phyloP scores from a whole-genome alignment of 78 protist genomes.

The Dictyostelium purpureum region DNA sequence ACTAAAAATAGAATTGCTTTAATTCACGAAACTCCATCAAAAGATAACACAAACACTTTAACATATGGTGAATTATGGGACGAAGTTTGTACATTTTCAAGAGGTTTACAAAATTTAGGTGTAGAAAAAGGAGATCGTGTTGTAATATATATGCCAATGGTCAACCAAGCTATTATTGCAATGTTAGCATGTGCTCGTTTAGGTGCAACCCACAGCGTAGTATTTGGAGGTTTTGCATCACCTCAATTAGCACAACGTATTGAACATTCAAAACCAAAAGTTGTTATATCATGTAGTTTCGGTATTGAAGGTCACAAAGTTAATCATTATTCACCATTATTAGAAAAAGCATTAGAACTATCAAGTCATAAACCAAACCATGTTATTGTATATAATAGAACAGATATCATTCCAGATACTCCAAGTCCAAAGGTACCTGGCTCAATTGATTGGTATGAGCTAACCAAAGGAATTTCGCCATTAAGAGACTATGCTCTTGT shows the following conservation, averaged over 20 bases:
- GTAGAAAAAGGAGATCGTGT: constrained; percentile 91
- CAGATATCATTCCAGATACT: background rate
- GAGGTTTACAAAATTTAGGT: constrained; percentile 63
- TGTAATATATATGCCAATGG: constrained; percentile 91
- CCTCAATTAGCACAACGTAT: background rate
- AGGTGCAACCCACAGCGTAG: constrained; percentile 88
- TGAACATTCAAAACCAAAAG: constrained; percentile 11
- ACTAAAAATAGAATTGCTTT: background rate
- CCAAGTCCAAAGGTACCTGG: background rate
- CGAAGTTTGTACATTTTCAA: background rate
- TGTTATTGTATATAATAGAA: background rate
- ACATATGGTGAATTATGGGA: background rate
- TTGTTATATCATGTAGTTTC: background rate
- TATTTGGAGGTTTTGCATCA: background rate
- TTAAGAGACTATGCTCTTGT: background rate
- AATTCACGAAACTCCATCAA: background rate
- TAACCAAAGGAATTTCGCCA: background rate
- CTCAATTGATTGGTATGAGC: background rate
- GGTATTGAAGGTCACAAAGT: background rate
- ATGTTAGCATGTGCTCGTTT: constrained; percentile 96
- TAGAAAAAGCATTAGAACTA: background rate
- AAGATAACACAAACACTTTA: background rate
- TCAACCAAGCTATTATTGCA: constrained; percentile 75
- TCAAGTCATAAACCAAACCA: background rate
- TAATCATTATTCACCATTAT: background rate